Conservation (phyloP, 495 filamentous ascomycete species). For the Aspergillus haitiensis region DNA sequence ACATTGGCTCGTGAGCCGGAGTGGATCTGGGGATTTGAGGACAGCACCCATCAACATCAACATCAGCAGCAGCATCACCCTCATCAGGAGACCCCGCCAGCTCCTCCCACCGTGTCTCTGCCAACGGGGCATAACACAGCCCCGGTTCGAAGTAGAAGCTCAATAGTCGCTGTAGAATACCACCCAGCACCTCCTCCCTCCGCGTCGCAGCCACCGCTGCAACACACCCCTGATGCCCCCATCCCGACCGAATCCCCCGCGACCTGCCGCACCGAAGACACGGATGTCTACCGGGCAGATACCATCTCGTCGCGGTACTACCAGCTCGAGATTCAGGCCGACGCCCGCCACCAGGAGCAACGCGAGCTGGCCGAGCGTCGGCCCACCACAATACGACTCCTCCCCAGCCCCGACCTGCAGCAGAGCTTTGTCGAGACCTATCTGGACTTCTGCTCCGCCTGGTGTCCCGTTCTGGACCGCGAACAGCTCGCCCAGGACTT, state of each 20-base stretch:
- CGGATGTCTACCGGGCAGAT: constrained; percentile 26
- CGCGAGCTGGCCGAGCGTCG: constrained; percentile 21
- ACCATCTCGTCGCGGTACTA: constrained; percentile 11
- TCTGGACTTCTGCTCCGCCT: constrained; percentile 35
- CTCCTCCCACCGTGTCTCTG: not conserved
- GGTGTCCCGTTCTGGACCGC: constrained; percentile 37
- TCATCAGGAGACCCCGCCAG: not conserved
- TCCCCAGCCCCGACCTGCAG: constrained; percentile 33
- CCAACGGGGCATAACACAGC: not conserved
- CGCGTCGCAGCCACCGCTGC: not conserved
- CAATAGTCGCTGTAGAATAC: not conserved
- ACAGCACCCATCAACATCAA: not conserved
- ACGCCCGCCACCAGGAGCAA: constrained; percentile 23
- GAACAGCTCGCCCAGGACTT: constrained; percentile 28
- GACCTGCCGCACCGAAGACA: constrained; percentile 20
- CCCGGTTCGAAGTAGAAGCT: too few species aligned
- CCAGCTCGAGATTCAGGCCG: constrained; percentile 24
- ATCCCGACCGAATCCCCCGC: constrained; percentile 9
- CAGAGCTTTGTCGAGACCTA: constrained; percentile 40
- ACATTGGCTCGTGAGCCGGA: constrained; percentile 3
- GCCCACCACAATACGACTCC: constrained; percentile 19
- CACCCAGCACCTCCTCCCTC: not conserved
- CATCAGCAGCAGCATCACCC: not conserved
- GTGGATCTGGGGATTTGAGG: constrained; percentile 13
- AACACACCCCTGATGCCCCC: not conserved